Evolutionary conservation across 768 basidiomycete species (phyloP).

Genomic region (Kwoniella botswanensis): DNA sequence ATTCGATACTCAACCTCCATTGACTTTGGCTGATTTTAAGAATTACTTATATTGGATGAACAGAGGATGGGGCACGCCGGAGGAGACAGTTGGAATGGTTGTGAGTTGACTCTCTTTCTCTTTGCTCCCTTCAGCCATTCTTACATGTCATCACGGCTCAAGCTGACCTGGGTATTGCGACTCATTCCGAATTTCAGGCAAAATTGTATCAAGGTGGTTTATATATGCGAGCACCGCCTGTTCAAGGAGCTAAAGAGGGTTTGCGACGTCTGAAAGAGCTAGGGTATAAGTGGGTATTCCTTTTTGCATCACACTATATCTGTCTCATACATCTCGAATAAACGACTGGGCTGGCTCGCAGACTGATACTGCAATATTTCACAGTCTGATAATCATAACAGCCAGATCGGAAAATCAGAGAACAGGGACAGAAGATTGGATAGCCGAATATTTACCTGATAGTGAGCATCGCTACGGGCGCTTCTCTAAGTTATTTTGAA

Average conservation of each 20-base stretch:
- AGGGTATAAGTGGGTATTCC: constrained; percentile 63
- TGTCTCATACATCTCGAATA: not conserved
- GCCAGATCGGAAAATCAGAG: constrained; percentile 68
- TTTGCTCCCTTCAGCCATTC: no score
- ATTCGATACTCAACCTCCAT: constrained; percentile 41
- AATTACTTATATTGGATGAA: constrained; percentile 58
- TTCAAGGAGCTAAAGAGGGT: constrained; percentile 70
- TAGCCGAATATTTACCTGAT: constrained; percentile 70
- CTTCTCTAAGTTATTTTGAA: no score
- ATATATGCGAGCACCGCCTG: constrained; percentile 61
- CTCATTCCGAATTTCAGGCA: constrained; percentile 8
- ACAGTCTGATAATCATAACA: constrained; percentile 71
- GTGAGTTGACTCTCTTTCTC: constrained; percentile 25
- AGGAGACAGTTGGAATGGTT: constrained; percentile 49
- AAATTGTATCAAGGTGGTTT: constrained; percentile 44
- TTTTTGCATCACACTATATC: not conserved
- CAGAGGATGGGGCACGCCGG: constrained; percentile 53
- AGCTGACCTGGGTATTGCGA: no score
- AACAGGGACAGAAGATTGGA: constrained; percentile 71
- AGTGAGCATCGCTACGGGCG: constrained; percentile 28
- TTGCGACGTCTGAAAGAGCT: constrained; percentile 65
- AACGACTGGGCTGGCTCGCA: no score
- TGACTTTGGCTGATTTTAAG: constrained; percentile 53
- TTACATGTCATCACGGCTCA: no score
- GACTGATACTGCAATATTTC: not conserved